Conservation (phyloP, 106 monocot genomes). For the Cymbidium sinense region DNA sequence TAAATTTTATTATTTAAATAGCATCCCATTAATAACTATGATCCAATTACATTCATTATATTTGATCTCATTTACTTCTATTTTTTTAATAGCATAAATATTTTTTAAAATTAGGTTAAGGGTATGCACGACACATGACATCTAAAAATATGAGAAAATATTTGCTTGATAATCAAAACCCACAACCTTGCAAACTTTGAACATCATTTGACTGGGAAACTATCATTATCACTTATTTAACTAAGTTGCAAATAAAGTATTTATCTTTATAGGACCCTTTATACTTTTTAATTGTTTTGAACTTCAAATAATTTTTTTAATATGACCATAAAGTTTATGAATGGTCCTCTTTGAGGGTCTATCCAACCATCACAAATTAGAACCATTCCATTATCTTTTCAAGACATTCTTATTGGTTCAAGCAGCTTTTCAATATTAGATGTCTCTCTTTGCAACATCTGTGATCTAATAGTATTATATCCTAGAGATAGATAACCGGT, state of each 20-base stretch:
- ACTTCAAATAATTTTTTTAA: neutral
- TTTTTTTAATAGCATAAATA: neutral
- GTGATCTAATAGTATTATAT: neutral
- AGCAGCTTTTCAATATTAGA: neutral
- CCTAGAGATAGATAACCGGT: neutral
- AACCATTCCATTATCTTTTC: neutral
- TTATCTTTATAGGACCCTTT: neutral
- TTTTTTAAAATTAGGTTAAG: neutral
- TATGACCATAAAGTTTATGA: neutral
- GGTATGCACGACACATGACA: neutral
- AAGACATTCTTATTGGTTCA: neutral
- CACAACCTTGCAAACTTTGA: neutral
- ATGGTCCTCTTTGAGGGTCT: neutral
- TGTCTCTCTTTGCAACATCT: neutral
- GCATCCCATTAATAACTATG: neutral
- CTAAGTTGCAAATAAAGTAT: neutral
- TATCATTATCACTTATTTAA: neutral
- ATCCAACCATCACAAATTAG: neutral
- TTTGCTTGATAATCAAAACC: neutral
- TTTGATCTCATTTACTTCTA: neutral
- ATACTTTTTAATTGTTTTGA: neutral
- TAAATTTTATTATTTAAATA: neutral
- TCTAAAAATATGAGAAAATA: neutral
- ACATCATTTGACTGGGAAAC: neutral
- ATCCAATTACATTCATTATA: neutral